Evolutionary conservation across 352 stramenopile species (phyloP), one percentile per base, ranked within the genome.

Genomic region (Elongisporangium undulatum): DNA sequence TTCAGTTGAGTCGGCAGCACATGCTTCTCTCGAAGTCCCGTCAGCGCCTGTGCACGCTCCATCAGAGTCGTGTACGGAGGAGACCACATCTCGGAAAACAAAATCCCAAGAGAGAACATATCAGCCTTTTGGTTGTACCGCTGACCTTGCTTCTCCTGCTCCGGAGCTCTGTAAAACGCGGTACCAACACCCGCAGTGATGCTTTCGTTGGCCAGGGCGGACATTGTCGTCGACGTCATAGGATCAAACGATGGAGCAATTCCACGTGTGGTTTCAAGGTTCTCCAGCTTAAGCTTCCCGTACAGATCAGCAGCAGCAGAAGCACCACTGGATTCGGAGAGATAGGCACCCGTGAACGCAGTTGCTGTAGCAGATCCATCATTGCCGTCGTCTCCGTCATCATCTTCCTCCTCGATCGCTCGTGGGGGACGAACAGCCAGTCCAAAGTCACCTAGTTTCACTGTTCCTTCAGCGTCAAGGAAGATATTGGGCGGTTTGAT

Each of bases 81-180:
- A 17, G 89, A 89, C 76, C 96, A 97, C 89, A 98, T 98, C 60
- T 98, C 96, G 60, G 98, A 99, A 55, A 98, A 89, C 23, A 98
- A 63, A 49, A 99, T 92, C 8, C 96, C 96, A 8, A 99, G 74
- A 8, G 89, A 98, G 63, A 96, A 99, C 69, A 99, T 97, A 62
- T 99, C 96, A 3, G 85, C 89, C 55, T 95, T 95, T 51, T 93
- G 94, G 69, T 92, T 97, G 80, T 86, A 96, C 4, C 76, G 76
- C 66, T 92, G 80, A 17, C 86, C 81, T 67, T 93, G 75, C 61
- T 80, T 82, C 70, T 97, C 92, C 62, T 98, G 93, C 62, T 98
- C 96, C 3, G 95, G 94, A 12, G 96, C 95, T 22, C 94, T 86
- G 68, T 99, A 99, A 56, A 98, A 97, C 8, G 93, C 87, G 7